Base-by-base conservation (phyloP, 176 grass and related monocot genomes). In the Thalia dealbata region DNA sequence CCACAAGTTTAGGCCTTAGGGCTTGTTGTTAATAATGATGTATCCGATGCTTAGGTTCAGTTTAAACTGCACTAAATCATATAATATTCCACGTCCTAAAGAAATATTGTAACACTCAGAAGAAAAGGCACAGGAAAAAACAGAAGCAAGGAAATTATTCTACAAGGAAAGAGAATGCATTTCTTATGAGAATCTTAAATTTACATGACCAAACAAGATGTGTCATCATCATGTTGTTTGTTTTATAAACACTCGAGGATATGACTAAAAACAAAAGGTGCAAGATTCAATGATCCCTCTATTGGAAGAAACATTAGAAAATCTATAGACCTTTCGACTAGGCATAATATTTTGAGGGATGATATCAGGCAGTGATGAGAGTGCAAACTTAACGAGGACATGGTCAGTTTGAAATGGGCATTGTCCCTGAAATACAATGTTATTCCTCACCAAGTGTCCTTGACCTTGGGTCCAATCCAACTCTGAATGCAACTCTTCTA, bases 371-470 rank as follows among this genome's bases (percentile, higher is more conserved):
- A 78, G 60, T 58, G 30, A 25, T 25, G 48, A 61, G 35, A 15
- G 32, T 75, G 51, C 29, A 72, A 35, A 66, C 50, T 70, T 78
- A 27, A 52, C 69, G 52, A 21, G 59, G 3, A 48, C 45, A 72
- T 61, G 52, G 14, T 75, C 70, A 72, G 72, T 66, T 78, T 75
- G 50, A 72, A 60, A 21, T 25, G 78, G 67, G 48, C 59, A 79
- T 23, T 70, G 73, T 44, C 76, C 75, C 67, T 68, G 29, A 81
- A 75, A 7, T 74, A 61, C 18, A 35, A 30, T 27, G 14, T 70
- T 60, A 60, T 79, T 60, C 16, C 52, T 68, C 65, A 75, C 16
- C 55, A 46, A 28, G 62, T 72, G 66, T 41, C 76, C 66, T 10
- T 75, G 72, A 78, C 50, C 54, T 60, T 58, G 67, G 27, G 42